Conservation (phyloP, 805 yeast genomes). For the Geotrichum ghanense region DNA sequence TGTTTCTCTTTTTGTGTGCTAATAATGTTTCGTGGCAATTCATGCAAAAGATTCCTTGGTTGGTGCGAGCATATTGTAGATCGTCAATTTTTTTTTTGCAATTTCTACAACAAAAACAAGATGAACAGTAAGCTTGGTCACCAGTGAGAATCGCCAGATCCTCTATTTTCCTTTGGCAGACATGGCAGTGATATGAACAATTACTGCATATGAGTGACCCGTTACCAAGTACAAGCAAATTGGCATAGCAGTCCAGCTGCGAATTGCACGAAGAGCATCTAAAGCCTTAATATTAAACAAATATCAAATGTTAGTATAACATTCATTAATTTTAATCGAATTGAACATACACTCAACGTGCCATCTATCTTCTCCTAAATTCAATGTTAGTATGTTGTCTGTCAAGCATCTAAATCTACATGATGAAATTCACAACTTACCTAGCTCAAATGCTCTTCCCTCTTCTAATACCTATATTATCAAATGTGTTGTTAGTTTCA, state of each 20-base stretch:
- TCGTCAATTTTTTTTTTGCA: constrained; percentile 82
- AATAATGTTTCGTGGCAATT: constrained; percentile 75
- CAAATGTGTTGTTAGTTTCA: constrained; percentile 26
- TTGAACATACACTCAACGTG: constrained; percentile 59
- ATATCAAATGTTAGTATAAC: constrained; percentile 1
- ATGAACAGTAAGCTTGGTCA: constrained; percentile 86
- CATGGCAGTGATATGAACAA: constrained; percentile 84
- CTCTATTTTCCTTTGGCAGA: constrained; percentile 77
- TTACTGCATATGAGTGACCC: constrained; percentile 84
- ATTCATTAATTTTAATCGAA: neutral
- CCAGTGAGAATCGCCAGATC: constrained; percentile 92
- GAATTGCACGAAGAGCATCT: constrained; percentile 75
- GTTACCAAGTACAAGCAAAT: constrained; percentile 83
- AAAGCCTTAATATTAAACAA: constrained; percentile 30
- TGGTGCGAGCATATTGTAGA: constrained; percentile 81
- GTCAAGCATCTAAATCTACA: neutral
- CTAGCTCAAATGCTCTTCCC: constrained; percentile 87
- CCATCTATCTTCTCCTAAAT: constrained; percentile 80
- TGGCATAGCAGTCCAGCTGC: constrained; percentile 74
- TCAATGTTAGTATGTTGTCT: neutral
- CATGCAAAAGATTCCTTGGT: constrained; percentile 89
- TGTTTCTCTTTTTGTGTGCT: constrained; percentile 57
- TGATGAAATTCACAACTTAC: constrained; percentile 13
- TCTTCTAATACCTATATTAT: constrained; percentile 54
- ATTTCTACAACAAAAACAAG: constrained; percentile 80